Evolutionary conservation across 225 moss, liverwort and hornwort species (phyloP).

Genomic region (Bryoerythrophyllum caledonicum): DNA sequence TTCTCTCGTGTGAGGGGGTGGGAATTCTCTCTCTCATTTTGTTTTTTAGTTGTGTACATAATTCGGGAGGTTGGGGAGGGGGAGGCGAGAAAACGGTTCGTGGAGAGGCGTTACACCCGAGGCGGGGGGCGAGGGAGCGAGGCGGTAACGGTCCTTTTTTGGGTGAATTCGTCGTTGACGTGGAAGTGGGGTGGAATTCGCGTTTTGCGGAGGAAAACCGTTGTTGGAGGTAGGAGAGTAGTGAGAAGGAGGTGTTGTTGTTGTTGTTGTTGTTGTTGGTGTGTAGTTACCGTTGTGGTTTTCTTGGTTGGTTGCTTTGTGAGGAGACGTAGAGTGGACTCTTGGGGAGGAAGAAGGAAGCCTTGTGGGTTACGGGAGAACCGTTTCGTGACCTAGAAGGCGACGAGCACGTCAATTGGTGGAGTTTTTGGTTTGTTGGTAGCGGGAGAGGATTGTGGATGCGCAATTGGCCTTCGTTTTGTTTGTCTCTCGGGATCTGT

Average conservation of each 20-base stretch:
- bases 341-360: neutral
- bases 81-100: too few species aligned
- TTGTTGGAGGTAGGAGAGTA: neutral
- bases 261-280: too few species aligned
- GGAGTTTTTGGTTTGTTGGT: too few species aligned
- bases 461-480: conserved; percentile 15
- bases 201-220: neutral
- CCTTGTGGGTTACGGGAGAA: conserved; percentile 19
- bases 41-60: too few species aligned
- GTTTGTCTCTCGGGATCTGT: too few species aligned
- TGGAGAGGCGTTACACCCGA: conserved; percentile 12
- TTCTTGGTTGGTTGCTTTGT: conserved; percentile 21
- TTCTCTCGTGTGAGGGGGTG: too few species aligned
- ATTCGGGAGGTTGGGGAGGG: too few species aligned
- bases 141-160: neutral
- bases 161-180: conserved; percentile 1
- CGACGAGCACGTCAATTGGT: conserved; percentile 13
- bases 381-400: conserved; percentile 37
- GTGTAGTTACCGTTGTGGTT: conserved; percentile 19
- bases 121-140: neutral
- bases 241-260: neutral
- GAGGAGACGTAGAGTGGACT: conserved; percentile 2
- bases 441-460: neutral
- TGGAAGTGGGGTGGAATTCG: neutral
- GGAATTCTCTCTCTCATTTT: too few species aligned